Percentiles rank a stretch among this genome's conserved stretches.
These are phyloP conservation scores for Ramularia endophylla DNA, from an alignment of 2,329 filamentous ascomycete species.

Conservation along the genomic window DNA sequence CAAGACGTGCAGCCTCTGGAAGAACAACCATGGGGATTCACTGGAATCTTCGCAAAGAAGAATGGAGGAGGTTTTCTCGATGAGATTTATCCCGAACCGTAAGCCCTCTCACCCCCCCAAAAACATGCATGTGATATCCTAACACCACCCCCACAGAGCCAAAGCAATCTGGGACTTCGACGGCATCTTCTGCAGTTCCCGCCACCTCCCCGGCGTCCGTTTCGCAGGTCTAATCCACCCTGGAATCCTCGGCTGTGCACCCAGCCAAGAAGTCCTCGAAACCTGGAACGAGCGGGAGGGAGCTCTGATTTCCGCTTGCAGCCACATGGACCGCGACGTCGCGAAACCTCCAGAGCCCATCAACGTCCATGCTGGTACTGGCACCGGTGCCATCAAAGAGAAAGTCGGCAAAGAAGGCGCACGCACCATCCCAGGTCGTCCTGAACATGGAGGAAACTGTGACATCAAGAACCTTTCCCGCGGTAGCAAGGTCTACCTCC, in stretches of 20 bases:
- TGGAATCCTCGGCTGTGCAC: constrained; percentile 84
- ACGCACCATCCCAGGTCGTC: constrained; percentile 74
- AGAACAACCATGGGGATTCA: constrained; percentile 80
- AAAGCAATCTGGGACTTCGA: constrained; percentile 75
- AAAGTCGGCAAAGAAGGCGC: constrained; percentile 74
- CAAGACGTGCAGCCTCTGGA: constrained; percentile 88
- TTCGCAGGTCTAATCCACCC: constrained; percentile 86
- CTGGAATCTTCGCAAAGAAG: constrained; percentile 68
- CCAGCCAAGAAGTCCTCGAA: constrained; percentile 67
- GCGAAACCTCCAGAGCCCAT: constrained; percentile 67
- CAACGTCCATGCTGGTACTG: constrained; percentile 68
- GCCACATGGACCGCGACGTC: constrained; percentile 62
- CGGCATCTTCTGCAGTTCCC: constrained; percentile 73
- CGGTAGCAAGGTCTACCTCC: constrained; percentile 77
- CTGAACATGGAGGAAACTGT: constrained; percentile 85
- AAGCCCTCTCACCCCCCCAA: constrained; percentile 27
- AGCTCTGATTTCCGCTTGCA: constrained; percentile 65
- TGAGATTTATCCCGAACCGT: constrained; percentile 79
- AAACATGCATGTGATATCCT: background rate
- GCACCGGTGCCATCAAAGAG: constrained; percentile 49
- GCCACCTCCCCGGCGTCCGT: constrained; percentile 80
- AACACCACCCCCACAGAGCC: constrained; percentile 42
- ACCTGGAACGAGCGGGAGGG: constrained; percentile 81
- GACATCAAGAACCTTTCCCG: constrained; percentile 83
- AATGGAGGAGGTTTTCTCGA: constrained; percentile 86